Evolutionary conservation across 495 filamentous ascomycete genomes (phyloP).

Genomic region (Xylaria longipes): DNA sequence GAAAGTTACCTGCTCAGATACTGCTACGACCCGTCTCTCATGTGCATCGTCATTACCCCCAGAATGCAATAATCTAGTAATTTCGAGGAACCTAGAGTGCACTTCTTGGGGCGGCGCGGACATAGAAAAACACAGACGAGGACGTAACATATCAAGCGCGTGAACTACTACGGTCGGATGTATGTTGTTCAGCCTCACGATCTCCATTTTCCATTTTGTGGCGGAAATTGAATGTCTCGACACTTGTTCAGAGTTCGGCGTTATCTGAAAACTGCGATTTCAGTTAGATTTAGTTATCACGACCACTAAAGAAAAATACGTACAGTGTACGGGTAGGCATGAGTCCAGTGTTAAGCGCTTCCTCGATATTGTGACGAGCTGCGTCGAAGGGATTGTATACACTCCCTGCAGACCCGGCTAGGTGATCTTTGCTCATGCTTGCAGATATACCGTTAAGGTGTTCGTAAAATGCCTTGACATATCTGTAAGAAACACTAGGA

Average conservation of each 20-base stretch:
- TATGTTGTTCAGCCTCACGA: slow-evolving; percentile 28
- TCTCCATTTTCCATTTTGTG: slow-evolving; percentile 30
- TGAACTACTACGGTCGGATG: slow-evolving; percentile 29
- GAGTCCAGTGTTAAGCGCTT: slow-evolving; percentile 22
- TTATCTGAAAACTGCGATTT: slow-evolving; percentile 32
- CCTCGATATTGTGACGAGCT: slow-evolving; percentile 23
- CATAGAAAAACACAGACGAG: slow-evolving; percentile 12
- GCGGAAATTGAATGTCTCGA: slow-evolving; percentile 6
- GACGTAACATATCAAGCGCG: slow-evolving; percentile 23
- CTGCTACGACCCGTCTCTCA: not conserved
- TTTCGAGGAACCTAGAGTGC: slow-evolving; percentile 24
- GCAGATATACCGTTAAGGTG: slow-evolving; percentile 23
- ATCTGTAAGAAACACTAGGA: slow-evolving; percentile 1
- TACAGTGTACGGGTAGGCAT: slow-evolving; percentile 39
- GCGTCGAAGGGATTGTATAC: slow-evolving; percentile 31
- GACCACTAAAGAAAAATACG: not conserved
- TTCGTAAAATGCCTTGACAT: slow-evolving; percentile 35
- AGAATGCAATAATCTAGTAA: slow-evolving; percentile 3
- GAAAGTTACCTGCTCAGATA: slow-evolving; percentile 32
- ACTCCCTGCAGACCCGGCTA: not conserved
- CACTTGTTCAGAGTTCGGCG: slow-evolving; percentile 21
- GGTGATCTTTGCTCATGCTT: not conserved
- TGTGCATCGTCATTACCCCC: slow-evolving; percentile 7
- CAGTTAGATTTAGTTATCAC: slow-evolving; percentile 18
- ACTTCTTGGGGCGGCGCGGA: slow-evolving; percentile 28